These are phyloP conservation scores for Nicotiana otophora DNA, from an alignment of 257 asterid species.

Conservation along the genomic window DNA sequence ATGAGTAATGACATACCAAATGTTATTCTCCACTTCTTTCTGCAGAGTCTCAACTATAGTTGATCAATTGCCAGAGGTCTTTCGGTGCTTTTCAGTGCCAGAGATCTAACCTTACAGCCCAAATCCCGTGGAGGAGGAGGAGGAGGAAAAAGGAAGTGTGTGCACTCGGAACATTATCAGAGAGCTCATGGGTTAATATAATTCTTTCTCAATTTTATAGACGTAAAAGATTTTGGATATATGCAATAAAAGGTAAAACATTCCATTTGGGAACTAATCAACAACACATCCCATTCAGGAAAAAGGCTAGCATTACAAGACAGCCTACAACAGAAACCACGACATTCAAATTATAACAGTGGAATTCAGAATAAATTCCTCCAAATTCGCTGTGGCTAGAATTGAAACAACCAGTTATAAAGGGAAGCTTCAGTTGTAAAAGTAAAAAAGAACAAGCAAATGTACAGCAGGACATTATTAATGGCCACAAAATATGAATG, in stretches of 20 bases:
- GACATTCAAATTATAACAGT: neutral
- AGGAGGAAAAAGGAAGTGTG: neutral
- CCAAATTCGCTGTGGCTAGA: neutral
- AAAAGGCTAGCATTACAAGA: neutral
- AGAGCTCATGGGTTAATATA: neutral
- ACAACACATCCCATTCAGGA: neutral
- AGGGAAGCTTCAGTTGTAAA: neutral
- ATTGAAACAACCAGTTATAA: neutral
- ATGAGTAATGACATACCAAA: neutral
- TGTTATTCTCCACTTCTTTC: neutral
- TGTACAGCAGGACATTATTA: neutral
- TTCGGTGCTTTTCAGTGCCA: neutral
- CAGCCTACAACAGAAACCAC: neutral
- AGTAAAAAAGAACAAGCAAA: neutral
- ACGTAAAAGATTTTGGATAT: neutral
- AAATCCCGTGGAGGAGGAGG: neutral
- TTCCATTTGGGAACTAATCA: neutral
- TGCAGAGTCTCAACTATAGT: neutral
- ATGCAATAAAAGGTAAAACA: neutral
- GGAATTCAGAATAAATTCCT: neutral
- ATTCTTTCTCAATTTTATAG: neutral
- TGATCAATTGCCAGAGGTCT: neutral
- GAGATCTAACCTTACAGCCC: neutral
- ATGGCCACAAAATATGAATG: conserved; percentile 5
- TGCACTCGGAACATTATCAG: neutral